Evolutionary conservation across 169 alveolate species (phyloP), one percentile per base, ranked within the genome.

Genomic region (Plasmodium gaboni): DNA sequence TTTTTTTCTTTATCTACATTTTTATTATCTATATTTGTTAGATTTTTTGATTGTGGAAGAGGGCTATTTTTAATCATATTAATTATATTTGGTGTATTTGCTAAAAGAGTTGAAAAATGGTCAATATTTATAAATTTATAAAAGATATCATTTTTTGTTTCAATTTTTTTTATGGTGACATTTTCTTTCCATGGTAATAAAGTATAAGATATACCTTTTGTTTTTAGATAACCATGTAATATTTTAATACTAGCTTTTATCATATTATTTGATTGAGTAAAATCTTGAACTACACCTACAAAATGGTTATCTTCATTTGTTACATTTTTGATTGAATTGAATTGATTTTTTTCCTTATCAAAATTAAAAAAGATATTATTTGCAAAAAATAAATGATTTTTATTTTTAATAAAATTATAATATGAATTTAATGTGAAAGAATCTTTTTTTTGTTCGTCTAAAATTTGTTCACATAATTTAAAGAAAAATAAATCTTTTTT

Each of bases 201-300:
- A 48, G 57, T 61, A 60, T 80, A 80, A 61, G 67, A 2, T 32
- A 32, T 32, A 67, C 50, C 22, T 80, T 80, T 67, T 19, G 15
- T 68, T 68, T 68, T 68, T 68, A 80, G 46, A 60, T 55, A 51
- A 8, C 90, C 90, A 68, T 53, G 15, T 72, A 80, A 68, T 48
- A 80, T 61, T 80, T 80, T 80, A 68, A 80, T 63, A 38, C 48
- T 80, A 15, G 90, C 90, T 28, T 67, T 80, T 57, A 80, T 68
- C 83, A 80, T 51, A 67, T 80, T 68, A 68, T 80, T 80, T 28
- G 90, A 51, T 67, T 80, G 85, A 10, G 90, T 80, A 19, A 67
- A 80, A 46, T 80, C 90, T 51, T 80, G 90, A 46, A 68, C 38
- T 67, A 80, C 83, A 8, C 90, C 90, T 26, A 80, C 59, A 80